Percentiles rank a stretch among this genome's conserved stretches.
Evolutionary conservation across 192 early-diverging fungal genomes (phyloP).

Genomic region (Coemansia sp.): DNA sequence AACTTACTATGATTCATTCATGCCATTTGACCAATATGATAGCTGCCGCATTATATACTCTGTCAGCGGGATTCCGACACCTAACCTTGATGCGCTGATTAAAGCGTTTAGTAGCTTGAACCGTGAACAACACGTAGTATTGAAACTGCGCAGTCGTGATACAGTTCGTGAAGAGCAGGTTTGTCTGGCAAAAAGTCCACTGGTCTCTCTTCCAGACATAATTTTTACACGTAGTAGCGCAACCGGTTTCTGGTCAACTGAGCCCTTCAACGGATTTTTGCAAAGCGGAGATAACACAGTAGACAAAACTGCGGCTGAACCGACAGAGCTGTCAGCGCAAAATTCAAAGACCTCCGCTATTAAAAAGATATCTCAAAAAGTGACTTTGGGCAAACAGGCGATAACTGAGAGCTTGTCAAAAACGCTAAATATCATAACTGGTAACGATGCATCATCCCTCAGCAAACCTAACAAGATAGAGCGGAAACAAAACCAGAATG

Average conservation of each 20-base stretch:
- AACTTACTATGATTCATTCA: not conserved
- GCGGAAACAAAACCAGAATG: not conserved
- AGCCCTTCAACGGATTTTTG: conserved; percentile 10
- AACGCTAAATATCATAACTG: not conserved
- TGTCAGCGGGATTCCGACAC: conserved; percentile 14
- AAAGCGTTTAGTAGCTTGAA: not conserved
- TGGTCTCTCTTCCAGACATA: not conserved
- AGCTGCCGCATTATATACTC: conserved; percentile 15
- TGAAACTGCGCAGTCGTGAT: conserved; percentile 41
- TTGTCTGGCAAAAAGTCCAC: conserved; percentile 61
- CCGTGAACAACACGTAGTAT: not conserved
- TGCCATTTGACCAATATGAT: not conserved
- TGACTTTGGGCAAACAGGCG: not conserved
- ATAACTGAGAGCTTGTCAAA: not conserved
- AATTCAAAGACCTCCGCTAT: not conserved
- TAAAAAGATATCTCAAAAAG: not conserved
- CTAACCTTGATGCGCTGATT: not conserved
- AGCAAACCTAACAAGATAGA: not conserved
- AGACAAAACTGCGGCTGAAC: not conserved
- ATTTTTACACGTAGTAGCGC: conserved; percentile 29
- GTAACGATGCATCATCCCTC: not conserved
- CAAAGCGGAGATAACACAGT: not conserved
- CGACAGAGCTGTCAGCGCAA: not conserved
- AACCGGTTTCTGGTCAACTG: conserved; percentile 41
- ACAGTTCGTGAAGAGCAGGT: conserved; percentile 68